Conservation (phyloP, 129 eudicot species). For the Flaveria brownii region DNA sequence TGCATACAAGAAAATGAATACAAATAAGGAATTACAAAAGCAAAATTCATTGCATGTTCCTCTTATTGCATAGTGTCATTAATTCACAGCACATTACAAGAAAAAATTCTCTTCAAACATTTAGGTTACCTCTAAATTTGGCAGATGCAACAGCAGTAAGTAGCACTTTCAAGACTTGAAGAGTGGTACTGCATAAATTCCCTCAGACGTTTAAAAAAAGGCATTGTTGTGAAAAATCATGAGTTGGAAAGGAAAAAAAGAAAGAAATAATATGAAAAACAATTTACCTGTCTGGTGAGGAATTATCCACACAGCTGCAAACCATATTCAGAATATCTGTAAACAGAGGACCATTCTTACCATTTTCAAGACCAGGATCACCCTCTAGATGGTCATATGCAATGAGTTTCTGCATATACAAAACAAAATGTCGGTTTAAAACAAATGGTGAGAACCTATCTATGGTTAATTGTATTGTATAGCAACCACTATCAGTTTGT, state of each 20-base stretch:
- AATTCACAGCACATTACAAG: slow-evolving; percentile 9
- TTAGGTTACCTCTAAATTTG: slow-evolving; percentile 79
- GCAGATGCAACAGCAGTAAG: slow-evolving; percentile 96
- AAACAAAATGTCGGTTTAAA: slow-evolving; percentile 2
- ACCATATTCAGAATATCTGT: slow-evolving; percentile 83
- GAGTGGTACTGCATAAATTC: slow-evolving; percentile 78
- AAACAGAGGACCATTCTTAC: slow-evolving; percentile 65
- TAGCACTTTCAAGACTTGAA: slow-evolving; percentile 97
- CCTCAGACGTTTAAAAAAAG: slow-evolving; percentile 20
- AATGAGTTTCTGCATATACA: slow-evolving; percentile 83
- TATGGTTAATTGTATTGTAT: not conserved
- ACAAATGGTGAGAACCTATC: slow-evolving; percentile 1
- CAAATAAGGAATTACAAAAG: slow-evolving; percentile 14
- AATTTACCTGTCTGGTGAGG: slow-evolving; percentile 82
- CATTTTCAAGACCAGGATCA: slow-evolving; percentile 98
- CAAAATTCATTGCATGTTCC: not conserved
- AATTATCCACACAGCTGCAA: slow-evolving; percentile 87
- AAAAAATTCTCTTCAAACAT: slow-evolving; percentile 6
- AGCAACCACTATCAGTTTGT: slow-evolving; percentile 1
- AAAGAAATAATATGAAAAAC: not conserved
- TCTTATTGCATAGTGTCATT: slow-evolving; percentile 18
- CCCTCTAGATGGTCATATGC: slow-evolving; percentile 97
- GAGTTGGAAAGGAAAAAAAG: slow-evolving; percentile 14
- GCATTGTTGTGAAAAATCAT: slow-evolving; percentile 9
- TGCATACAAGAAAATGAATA: slow-evolving; percentile 41